Conservation (phyloP, 345 rosid genomes). For the Eucalyptus marginata region DNA sequence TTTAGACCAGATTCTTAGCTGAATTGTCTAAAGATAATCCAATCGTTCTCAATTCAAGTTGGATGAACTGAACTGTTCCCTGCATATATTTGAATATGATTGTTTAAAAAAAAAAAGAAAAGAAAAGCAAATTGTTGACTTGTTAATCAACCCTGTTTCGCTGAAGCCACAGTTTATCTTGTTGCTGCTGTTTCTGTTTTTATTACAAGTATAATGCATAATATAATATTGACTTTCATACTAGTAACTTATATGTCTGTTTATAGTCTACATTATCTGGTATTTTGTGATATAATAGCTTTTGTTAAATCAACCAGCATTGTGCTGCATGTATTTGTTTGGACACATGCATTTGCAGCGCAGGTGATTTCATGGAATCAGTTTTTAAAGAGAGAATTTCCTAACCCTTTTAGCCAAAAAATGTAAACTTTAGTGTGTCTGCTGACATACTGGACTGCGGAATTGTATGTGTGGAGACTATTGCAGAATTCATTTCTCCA, state of each 20-base stretch:
- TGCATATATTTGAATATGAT: background rate
- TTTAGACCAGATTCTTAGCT: background rate
- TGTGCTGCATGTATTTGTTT: background rate
- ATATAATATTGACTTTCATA: background rate
- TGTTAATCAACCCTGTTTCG: background rate
- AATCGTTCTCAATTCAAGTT: background rate
- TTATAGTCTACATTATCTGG: background rate
- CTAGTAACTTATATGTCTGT: background rate
- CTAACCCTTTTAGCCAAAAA: background rate
- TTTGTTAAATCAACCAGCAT: background rate
- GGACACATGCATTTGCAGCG: no score
- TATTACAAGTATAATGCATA: background rate
- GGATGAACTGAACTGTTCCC: background rate
- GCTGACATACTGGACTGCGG: background rate
- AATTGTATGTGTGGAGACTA: background rate
- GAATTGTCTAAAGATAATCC: background rate
- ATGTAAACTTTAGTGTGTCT: background rate
- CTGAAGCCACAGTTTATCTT: background rate
- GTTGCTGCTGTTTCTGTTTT: background rate
- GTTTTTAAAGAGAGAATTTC: background rate
- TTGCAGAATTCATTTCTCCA: background rate
- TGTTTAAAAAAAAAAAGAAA: background rate
- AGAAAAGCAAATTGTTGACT: background rate
- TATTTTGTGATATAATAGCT: background rate
- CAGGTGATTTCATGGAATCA: no score